phyloP scores from a whole-genome alignment of 176 grass and related monocot species.

The Oryza rufipogon region DNA sequence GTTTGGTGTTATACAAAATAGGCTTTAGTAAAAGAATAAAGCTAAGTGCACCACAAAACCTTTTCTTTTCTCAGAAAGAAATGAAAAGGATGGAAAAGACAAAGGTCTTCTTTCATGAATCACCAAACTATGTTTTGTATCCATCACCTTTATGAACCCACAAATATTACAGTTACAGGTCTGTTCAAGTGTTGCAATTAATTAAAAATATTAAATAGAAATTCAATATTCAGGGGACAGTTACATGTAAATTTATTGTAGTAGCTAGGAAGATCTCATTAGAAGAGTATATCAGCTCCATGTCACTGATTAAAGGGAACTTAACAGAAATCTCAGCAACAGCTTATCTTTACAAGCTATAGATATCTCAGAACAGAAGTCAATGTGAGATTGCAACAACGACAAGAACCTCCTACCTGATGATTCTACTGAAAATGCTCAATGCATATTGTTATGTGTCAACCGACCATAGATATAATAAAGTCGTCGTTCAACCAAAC shows the following conservation, averaged over 20 bases:
- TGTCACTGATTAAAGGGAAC: not conserved
- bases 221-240: not conserved
- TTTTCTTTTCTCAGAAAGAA: not conserved
- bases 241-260: not conserved
- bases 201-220: not conserved
- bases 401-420: not conserved
- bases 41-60: not conserved
- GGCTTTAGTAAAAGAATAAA: not conserved
- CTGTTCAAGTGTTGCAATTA: not conserved
- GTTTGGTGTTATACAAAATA: not conserved
- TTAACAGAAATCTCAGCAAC: not conserved
- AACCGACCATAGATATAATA: not conserved
- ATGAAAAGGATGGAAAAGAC: not conserved
- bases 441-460: not conserved
- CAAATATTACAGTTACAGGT: not conserved
- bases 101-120: not conserved
- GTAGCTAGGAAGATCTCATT: not conserved
- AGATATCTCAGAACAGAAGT: not conserved
- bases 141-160: not conserved
- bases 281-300: not conserved
- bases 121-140: not conserved
- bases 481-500: not conserved
- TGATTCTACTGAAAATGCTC: not conserved
- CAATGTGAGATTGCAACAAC: not conserved
- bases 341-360: not conserved